Percentiles rank a stretch among this genome's conserved stretches.
phyloP scores from a whole-genome alignment of 2,329 filamentous ascomycete genomes.

The Aaosphaeria pasadenensis region DNA sequence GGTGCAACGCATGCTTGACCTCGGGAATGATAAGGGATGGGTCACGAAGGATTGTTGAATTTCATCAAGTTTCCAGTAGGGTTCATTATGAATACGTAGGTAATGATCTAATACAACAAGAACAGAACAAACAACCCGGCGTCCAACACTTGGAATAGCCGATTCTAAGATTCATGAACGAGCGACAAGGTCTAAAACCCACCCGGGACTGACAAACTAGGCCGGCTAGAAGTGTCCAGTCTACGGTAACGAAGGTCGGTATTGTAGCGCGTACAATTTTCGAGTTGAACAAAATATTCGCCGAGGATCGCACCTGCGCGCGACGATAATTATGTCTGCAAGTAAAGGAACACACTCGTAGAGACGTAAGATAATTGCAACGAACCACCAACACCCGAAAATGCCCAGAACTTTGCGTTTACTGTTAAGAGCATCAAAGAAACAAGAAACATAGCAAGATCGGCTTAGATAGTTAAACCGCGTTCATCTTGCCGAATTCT shows the following conservation, averaged over 20 bases:
- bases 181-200: too few relatives aligned
- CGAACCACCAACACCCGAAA: background rate
- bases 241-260: background rate
- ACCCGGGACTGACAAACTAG: background rate
- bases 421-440: background rate
- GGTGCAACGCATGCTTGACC: too few relatives aligned
- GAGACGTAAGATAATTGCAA: background rate
- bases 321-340: background rate
- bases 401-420: background rate
- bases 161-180: too few relatives aligned
- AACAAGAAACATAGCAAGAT: background rate
- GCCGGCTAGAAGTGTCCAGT: background rate
- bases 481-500: constrained; percentile 28
- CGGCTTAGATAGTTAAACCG: constrained; percentile 6
- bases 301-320: background rate
- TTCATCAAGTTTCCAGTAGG: too few relatives aligned
- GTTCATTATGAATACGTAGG: too few relatives aligned
- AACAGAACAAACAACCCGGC: too few relatives aligned
- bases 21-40: too few relatives aligned
- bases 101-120: too few relatives aligned
- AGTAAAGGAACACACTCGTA: background rate
- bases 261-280: background rate
- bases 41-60: too few relatives aligned
- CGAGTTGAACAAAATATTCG: background rate
- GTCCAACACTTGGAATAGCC: too few relatives aligned